Evolutionary conservation across 345 rosid genomes (phyloP).

Genomic region (Eucalyptus leucophloia): DNA sequence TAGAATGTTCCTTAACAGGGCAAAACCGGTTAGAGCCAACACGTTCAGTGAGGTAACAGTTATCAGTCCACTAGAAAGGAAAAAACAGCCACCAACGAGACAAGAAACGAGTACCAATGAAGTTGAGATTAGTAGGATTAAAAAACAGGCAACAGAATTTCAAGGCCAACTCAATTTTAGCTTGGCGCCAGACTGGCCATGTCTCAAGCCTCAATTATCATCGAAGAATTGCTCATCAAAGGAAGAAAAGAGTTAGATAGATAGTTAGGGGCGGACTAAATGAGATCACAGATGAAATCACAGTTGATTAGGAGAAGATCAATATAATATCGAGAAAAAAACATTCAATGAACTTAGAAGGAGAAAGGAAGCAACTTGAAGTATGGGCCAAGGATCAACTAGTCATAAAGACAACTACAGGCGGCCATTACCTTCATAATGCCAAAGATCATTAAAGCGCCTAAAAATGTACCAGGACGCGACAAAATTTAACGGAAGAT

Average conservation of each 20-base stretch:
- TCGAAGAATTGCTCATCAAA: not conserved
- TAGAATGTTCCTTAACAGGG: not conserved
- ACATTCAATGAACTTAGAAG: not conserved
- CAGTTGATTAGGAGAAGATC: not conserved
- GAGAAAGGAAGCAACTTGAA: not conserved
- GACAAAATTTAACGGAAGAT: not conserved
- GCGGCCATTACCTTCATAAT: not conserved
- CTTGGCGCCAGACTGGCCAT: not conserved
- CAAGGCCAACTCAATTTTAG: not conserved
- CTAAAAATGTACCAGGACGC: not conserved
- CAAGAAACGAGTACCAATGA: not conserved
- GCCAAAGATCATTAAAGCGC: not conserved
- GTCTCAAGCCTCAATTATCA: not conserved
- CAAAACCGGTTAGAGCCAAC: not conserved
- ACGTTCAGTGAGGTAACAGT: not conserved
- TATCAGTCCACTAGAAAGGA: not conserved
- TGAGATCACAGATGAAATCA: not conserved
- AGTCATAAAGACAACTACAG: not conserved
- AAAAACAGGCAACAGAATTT: not conserved
- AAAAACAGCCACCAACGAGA: not conserved
- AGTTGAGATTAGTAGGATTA: not conserved
- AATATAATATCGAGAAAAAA: not conserved
- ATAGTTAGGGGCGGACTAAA: not conserved
- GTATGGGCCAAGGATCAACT: not conserved
- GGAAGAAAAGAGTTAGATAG: not conserved